A percentile compares a stretch with the other conserved stretches of the same genome.
These are phyloP conservation scores for Pezicula rhizophila DNA, from an alignment of 2,329 filamentous ascomycete species.

Conservation along the genomic window DNA sequence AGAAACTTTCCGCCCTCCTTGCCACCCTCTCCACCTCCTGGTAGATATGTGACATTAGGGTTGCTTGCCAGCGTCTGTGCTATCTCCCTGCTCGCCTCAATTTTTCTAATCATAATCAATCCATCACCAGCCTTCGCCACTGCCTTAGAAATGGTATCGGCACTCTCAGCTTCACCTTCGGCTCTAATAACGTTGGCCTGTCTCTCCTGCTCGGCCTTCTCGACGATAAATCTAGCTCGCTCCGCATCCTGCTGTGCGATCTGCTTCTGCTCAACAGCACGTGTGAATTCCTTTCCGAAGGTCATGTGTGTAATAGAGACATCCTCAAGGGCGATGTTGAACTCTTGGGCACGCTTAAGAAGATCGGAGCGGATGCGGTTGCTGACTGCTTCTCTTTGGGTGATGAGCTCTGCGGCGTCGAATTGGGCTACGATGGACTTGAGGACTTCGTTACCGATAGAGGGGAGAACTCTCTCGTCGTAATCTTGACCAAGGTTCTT, in stretches of 20 bases:
- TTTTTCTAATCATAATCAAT: slow-evolving; percentile 90
- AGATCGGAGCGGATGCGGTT: slow-evolving; percentile 91
- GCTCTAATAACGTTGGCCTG: slow-evolving; percentile 98
- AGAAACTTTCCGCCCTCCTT: slow-evolving; percentile 52
- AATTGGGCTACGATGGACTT: slow-evolving; percentile 99
- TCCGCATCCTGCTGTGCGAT: slow-evolving; percentile 99
- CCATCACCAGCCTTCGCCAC: slow-evolving; percentile 92
- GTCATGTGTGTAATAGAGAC: slow-evolving; percentile 99
- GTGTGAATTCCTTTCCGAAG: slow-evolving; percentile 97
- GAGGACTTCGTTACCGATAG: slow-evolving; percentile 98
- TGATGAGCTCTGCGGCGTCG: slow-evolving; percentile 97
- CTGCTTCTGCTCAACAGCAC: slow-evolving; percentile 99
- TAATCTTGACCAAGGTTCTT: slow-evolving; percentile 97
- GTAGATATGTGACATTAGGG: slow-evolving; percentile 93
- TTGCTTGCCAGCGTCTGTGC: slow-evolving; percentile 83
- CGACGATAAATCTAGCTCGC: slow-evolving; percentile 94
- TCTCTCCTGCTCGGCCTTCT: slow-evolving; percentile 96
- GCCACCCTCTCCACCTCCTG: slow-evolving; percentile 64
- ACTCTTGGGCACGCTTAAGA: slow-evolving; percentile 86
- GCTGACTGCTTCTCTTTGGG: slow-evolving; percentile 93
- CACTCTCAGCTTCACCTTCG: slow-evolving; percentile 95
- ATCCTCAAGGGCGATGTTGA: slow-evolving; percentile 98
- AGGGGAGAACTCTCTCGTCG: slow-evolving; percentile 95
- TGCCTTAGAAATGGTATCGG: slow-evolving; percentile 89
- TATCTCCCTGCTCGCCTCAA: slow-evolving; percentile 95